A percentile compares a stretch with the other conserved stretches of the same genome.
phyloP scores from a whole-genome alignment of 805 yeast genomes.

The Candida tammaniensis region DNA sequence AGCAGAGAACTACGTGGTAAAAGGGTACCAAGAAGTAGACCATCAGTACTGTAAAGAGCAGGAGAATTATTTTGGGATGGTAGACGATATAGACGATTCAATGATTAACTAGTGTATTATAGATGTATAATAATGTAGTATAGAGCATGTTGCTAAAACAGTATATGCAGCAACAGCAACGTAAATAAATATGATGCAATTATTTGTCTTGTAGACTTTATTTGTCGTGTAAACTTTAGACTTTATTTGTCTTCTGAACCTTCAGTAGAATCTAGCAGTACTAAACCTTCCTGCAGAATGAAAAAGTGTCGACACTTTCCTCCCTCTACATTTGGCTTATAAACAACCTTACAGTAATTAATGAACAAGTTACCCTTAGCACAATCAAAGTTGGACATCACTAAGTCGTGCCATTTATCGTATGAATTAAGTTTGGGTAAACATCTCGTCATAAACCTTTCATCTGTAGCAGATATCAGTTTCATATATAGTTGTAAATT shows the following conservation, averaged over 20 bases:
- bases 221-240: too few species aligned
- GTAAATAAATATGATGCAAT: background rate
- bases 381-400: conserved; percentile 15
- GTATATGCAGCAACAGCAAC: too few species aligned
- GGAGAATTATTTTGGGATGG: conserved; percentile 39
- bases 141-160: too few species aligned
- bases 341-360: conserved; percentile 7
- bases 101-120: too few species aligned
- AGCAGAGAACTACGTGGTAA: conserved; percentile 36
- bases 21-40: conserved; percentile 21
- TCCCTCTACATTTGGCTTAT: conserved; percentile 2
- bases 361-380: conserved; percentile 13
- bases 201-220: too few species aligned
- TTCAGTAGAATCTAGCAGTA: conserved; percentile 3
- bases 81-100: conserved; percentile 15
- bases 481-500: too few species aligned
- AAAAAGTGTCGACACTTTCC: conserved; percentile 21
- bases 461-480: too few species aligned
- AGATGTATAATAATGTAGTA: too few species aligned
- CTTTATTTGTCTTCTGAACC: too few species aligned
- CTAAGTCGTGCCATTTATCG: conserved; percentile 32
- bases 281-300: conserved; percentile 29
- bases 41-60: conserved; percentile 27
- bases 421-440: conserved; percentile 36
- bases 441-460: conserved; percentile 36